These are phyloP conservation scores for Botrytis sinoallii DNA, from an alignment of 2,329 filamentous ascomycete genomes.

Conservation along the genomic window DNA sequence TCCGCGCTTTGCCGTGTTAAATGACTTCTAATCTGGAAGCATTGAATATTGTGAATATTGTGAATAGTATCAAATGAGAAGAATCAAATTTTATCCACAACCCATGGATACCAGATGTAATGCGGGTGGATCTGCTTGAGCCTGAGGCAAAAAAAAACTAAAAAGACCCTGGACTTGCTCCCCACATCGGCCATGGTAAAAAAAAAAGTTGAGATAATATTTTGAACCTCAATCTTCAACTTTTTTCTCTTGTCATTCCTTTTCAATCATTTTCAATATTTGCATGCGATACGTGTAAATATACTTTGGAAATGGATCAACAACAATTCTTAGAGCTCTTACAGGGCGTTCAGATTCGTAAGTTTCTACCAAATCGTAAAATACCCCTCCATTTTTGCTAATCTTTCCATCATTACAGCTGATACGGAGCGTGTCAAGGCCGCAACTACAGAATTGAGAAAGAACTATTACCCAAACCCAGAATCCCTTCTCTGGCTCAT, in stretches of 20 bases:
- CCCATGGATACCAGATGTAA: background rate
- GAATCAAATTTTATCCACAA: background rate
- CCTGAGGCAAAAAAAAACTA: background rate
- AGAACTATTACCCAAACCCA: slow-evolving; percentile 86
- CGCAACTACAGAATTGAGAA: slow-evolving; percentile 85
- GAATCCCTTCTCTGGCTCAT: slow-evolving; percentile 82
- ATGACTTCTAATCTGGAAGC: background rate
- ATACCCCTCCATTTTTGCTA: slow-evolving; percentile 26
- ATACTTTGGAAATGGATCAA: slow-evolving; percentile 60
- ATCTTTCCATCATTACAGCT: slow-evolving; percentile 51
- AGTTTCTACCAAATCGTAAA: slow-evolving; percentile 41
- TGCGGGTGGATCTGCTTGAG: background rate
- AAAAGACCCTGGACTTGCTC: background rate
- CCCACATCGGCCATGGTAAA: background rate
- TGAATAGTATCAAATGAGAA: background rate
- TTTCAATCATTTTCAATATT: slow-evolving; percentile 3
- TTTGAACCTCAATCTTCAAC: background rate
- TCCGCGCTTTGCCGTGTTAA: background rate
- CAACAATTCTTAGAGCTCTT: slow-evolving; percentile 83
- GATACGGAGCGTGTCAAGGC: slow-evolving; percentile 87
- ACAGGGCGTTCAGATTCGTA: slow-evolving; percentile 83
- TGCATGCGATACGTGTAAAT: slow-evolving; percentile 12
- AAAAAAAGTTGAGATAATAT: background rate
- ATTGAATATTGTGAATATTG: slow-evolving; percentile 4
- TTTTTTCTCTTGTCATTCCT: background rate